Evolutionary conservation across 140 eudicot species (phyloP).

Genomic region (Flaveria floridana): DNA sequence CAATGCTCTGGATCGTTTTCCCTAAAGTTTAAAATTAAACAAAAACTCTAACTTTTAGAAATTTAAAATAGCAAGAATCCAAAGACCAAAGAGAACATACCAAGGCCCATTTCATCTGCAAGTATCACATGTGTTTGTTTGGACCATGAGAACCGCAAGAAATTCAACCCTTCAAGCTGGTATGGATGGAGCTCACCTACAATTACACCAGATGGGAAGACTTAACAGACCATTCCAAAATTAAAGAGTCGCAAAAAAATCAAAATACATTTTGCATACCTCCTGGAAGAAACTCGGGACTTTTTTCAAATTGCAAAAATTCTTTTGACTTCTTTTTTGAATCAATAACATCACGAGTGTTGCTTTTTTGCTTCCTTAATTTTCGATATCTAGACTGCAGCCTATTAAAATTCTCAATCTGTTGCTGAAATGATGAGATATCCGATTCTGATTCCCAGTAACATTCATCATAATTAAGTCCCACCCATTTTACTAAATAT

Average conservation of each 20-base stretch:
- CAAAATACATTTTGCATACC: conserved; percentile 38
- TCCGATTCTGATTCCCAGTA: conserved; percentile 91
- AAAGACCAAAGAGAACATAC: conserved; percentile 41
- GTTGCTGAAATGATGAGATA: conserved; percentile 77
- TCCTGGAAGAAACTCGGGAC: conserved; percentile 91
- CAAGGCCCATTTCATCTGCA: conserved; percentile 99
- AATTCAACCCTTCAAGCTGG: conserved; percentile 97
- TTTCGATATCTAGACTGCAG: conserved; percentile 62
- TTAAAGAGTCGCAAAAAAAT: neutral
- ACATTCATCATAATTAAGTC: conserved; percentile 89
- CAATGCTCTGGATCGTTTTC: conserved; percentile 95
- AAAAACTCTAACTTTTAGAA: neutral
- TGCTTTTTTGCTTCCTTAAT: conserved; percentile 56
- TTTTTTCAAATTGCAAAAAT: conserved; percentile 79
- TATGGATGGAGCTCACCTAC: conserved; percentile 94
- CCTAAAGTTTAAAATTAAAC: conserved; percentile 43
- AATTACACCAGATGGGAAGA: conserved; percentile 28
- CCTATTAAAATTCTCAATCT: conserved; percentile 68
- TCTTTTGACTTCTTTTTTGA: conserved; percentile 64
- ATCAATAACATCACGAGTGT: conserved; percentile 52
- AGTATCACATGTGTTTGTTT: conserved; percentile 96
- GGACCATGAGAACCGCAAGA: conserved; percentile 89
- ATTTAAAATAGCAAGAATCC: neutral
- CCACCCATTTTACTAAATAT: conserved; percentile 89
- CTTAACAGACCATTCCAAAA: conserved; percentile 4